Conservation (phyloP, 1,139 yeast genomes). For the Blastobotrys capitulatus region DNA sequence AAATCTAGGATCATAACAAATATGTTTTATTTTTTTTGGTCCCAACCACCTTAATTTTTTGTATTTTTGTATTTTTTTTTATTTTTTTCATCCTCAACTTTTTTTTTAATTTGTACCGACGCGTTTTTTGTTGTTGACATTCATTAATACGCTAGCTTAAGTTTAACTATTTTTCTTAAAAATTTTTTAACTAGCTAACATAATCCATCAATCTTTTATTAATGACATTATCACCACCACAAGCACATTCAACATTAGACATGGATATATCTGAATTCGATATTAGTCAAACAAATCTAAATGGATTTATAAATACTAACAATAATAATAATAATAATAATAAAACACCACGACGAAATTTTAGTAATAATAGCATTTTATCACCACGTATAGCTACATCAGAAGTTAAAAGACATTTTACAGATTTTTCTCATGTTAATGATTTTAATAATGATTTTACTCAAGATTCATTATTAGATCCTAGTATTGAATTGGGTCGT, state of each 20-base stretch:
- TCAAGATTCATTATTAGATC: slow-evolving; percentile 11
- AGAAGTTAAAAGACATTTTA: slow-evolving; percentile 22
- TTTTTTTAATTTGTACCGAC: neutral
- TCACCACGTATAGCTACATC: slow-evolving; percentile 21
- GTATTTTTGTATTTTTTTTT: neutral
- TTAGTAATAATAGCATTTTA: slow-evolving; percentile 11
- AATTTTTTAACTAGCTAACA: neutral
- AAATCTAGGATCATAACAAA: too few relatives aligned
- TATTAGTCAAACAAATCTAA: slow-evolving; percentile 12
- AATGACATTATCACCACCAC: slow-evolving; percentile 8
- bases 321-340: neutral
- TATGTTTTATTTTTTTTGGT: too few relatives aligned
- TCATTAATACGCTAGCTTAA: too few relatives aligned
- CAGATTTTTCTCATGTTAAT: slow-evolving; percentile 19
- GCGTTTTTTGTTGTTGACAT: neutral
- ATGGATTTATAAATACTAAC: neutral
- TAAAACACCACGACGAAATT: neutral
- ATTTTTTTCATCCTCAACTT: neutral
- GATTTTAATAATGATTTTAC: slow-evolving; percentile 5
- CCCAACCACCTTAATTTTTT: neutral
- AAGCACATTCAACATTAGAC: slow-evolving; percentile 11
- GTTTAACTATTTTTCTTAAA: too few relatives aligned
- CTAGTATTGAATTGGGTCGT: slow-evolving; percentile 19
- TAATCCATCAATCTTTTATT: neutral
- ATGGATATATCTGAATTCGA: slow-evolving; percentile 12